Conservation (phyloP, 2,329 filamentous ascomycete species). For the Didymellaceae sp. region DNA sequence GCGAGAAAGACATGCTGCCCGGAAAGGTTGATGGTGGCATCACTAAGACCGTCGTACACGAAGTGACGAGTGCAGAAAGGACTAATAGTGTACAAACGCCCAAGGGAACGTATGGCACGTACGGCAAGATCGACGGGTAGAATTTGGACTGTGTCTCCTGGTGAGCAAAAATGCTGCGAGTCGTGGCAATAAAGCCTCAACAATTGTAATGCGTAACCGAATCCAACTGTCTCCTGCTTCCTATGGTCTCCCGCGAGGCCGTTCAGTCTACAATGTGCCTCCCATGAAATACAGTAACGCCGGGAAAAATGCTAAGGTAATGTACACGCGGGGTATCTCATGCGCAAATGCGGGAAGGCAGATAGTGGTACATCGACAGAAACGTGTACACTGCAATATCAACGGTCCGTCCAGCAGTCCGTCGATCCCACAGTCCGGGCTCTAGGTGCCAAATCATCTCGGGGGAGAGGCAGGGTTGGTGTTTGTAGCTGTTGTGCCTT, state of each 20-base stretch:
- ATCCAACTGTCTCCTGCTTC: neutral
- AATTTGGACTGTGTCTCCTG: neutral
- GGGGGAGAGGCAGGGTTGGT: slow-evolving; percentile 5
- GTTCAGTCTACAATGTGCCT: too few relatives aligned
- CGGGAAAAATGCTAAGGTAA: slow-evolving; percentile 2
- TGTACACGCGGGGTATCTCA: slow-evolving; percentile 13
- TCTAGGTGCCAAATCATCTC: neutral
- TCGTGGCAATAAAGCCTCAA: too few relatives aligned
- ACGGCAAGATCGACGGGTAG: slow-evolving; percentile 13
- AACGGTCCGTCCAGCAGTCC: neutral
- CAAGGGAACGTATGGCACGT: slow-evolving; percentile 3
- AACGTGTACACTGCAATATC: neutral
- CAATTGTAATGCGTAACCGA: neutral
- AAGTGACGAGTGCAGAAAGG: slow-evolving; percentile 23
- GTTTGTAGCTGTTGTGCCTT: slow-evolving; percentile 8
- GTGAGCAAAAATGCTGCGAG: too few relatives aligned
- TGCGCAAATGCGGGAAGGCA: neutral
- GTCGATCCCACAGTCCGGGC: neutral
- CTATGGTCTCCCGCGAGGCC: too few relatives aligned
- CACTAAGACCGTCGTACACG: slow-evolving; percentile 30
- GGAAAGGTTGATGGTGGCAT: slow-evolving; percentile 22
- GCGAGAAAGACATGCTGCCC: slow-evolving; percentile 29
- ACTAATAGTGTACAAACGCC: slow-evolving; percentile 1
- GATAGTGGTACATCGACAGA: neutral
- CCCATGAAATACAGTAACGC: neutral